Evolutionary conservation across 371 early-diverging fungal species (phyloP).

Genomic region (Mortierella sp.): DNA sequence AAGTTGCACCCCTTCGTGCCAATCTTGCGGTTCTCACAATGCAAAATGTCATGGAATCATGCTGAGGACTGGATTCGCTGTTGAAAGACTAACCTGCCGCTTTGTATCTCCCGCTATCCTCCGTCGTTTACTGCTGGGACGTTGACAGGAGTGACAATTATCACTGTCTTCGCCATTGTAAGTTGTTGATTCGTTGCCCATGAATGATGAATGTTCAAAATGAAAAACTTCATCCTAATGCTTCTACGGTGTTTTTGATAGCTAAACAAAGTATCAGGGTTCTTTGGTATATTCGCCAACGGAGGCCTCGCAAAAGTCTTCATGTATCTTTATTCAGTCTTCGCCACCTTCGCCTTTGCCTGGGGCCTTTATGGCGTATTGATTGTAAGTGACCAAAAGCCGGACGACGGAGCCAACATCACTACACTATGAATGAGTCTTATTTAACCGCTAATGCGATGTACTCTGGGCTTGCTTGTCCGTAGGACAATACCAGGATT

Average conservation of each 20-base stretch:
- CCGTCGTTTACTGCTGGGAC: neutral
- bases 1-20: conserved; percentile 12
- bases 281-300: conserved; percentile 54
- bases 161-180: conserved; percentile 53
- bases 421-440: no score
- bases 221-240: no score
- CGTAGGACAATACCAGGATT: conserved; percentile 45
- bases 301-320: conserved; percentile 38
- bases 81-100: conserved; percentile 3
- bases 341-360: conserved; percentile 51
- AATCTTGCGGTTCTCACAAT: neutral
- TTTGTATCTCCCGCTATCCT: neutral
- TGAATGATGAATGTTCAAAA: no score
- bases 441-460: neutral
- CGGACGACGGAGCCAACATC: neutral
- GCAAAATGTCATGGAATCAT: neutral
- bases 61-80: neutral
- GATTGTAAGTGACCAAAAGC: conserved; percentile 21
- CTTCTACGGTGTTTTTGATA: neutral
- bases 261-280: conserved; percentile 53
- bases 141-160: conserved; percentile 42
- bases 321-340: conserved; percentile 51
- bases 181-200: no score
- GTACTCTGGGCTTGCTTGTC: neutral
- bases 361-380: conserved; percentile 53